A percentile compares a stretch with the other conserved stretches of the same genome.
These are phyloP conservation scores for Lactifluus hygrophoroides DNA, from an alignment of 768 basidiomycete genomes.

Conservation along the genomic window DNA sequence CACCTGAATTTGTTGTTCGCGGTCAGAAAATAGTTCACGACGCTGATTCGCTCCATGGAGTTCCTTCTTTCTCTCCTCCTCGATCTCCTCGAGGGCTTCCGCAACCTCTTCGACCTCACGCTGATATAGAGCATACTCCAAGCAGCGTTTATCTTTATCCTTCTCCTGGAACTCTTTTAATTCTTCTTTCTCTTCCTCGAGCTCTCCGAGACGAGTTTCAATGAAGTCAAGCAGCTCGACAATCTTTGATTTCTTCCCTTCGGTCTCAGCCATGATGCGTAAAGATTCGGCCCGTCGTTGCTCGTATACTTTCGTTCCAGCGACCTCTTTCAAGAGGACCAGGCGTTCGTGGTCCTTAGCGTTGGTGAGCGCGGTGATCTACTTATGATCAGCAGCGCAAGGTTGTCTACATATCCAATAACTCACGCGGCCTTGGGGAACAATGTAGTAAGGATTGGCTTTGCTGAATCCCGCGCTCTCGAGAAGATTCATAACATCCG, in stretches of 20 bases:
- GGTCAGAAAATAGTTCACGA: slow-evolving; percentile 69
- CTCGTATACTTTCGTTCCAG: slow-evolving; percentile 97
- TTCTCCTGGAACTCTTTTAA: slow-evolving; percentile 94
- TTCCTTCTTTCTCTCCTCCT: slow-evolving; percentile 73
- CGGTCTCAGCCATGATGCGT: slow-evolving; percentile 96
- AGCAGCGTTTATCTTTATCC: slow-evolving; percentile 86
- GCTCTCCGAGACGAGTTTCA: slow-evolving; percentile 78
- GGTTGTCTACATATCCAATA: neutral
- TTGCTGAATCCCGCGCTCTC: slow-evolving; percentile 97
- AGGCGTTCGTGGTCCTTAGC: slow-evolving; percentile 94
- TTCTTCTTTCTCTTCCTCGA: slow-evolving; percentile 98
- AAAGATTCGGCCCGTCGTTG: slow-evolving; percentile 85
- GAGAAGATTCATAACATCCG: slow-evolving; percentile 94
- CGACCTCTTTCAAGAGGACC: slow-evolving; percentile 93
- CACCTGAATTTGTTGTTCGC: slow-evolving; percentile 83
- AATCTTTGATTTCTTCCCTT: slow-evolving; percentile 86
- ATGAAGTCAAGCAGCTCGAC: slow-evolving; percentile 85
- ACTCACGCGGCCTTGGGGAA: slow-evolving; percentile 91
- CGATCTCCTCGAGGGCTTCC: slow-evolving; percentile 76
- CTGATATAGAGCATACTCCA: slow-evolving; percentile 92
- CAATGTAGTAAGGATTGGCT: slow-evolving; percentile 98
- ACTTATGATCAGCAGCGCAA: neutral
- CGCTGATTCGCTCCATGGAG: slow-evolving; percentile 78
- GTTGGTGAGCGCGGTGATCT: slow-evolving; percentile 96
- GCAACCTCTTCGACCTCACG: slow-evolving; percentile 86